Percentiles rank a stretch among this genome's conserved stretches.
Conservation (phyloP, 257 asterid species). For the Eucommia ulmoides region DNA sequence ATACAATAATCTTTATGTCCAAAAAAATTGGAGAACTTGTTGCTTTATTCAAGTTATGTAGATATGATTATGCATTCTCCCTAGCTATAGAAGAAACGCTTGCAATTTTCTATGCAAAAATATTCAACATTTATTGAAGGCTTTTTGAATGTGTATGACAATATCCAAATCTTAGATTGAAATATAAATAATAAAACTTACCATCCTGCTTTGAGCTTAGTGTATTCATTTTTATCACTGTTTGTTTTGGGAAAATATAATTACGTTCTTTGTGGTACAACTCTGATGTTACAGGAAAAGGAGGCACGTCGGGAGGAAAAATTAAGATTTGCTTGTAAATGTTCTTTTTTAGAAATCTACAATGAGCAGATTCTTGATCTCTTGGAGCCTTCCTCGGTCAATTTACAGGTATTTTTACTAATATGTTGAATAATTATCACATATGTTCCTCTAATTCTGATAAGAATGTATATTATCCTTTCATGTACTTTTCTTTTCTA, state of each 20-base stretch:
- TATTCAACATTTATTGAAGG: too few relatives aligned
- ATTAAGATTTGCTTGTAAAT: slow-evolving; percentile 62
- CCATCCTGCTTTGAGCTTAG: background rate
- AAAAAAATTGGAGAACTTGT: too few relatives aligned
- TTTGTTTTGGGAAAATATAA: background rate
- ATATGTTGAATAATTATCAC: too few relatives aligned
- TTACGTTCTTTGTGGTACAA: slow-evolving; percentile 8
- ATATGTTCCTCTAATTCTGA: too few relatives aligned
- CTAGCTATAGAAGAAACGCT: too few relatives aligned
- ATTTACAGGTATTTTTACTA: slow-evolving; percentile 97
- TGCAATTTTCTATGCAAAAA: too few relatives aligned
- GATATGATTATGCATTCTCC: too few relatives aligned
- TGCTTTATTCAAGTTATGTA: too few relatives aligned
- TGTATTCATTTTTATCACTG: background rate
- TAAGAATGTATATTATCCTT: too few relatives aligned
- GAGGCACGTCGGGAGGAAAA: slow-evolving; percentile 92
- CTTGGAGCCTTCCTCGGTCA: slow-evolving; percentile 69
- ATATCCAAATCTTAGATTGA: background rate
- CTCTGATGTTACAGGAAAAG: slow-evolving; percentile 47
- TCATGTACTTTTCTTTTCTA: too few relatives aligned
- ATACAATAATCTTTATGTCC: too few relatives aligned
- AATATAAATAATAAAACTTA: too few relatives aligned
- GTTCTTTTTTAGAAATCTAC: slow-evolving; percentile 91
- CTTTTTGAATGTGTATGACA: background rate
- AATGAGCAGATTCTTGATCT: slow-evolving; percentile 94